Evolutionary conservation across 148 eudicot species (phyloP).

Genomic region (Heliamphora exappendiculata): DNA sequence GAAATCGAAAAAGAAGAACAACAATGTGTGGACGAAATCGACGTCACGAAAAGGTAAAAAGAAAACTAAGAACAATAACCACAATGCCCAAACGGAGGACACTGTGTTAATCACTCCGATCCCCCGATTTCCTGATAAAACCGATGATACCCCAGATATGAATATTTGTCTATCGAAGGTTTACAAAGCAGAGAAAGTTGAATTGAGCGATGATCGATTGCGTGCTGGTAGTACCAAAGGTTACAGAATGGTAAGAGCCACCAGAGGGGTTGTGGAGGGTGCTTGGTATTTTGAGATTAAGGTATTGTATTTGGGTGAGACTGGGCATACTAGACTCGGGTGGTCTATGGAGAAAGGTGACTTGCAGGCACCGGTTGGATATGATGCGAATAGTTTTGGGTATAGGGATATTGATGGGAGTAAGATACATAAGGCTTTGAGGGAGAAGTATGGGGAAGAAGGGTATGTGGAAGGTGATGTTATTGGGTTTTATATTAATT

Average conservation of each 20-base stretch:
- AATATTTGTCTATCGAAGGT: conserved; percentile 68
- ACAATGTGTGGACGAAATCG: conserved; percentile 56
- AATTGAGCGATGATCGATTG: conserved; percentile 76
- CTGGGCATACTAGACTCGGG: conserved; percentile 87
- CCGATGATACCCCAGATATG: conserved; percentile 55
- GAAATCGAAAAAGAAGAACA: conserved; percentile 45
- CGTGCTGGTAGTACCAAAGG: conserved; percentile 82
- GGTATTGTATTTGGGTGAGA: conserved; percentile 67
- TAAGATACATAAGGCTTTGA: conserved; percentile 88
- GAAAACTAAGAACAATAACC: conserved; percentile 34
- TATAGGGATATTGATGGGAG: conserved; percentile 95
- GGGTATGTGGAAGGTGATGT: conserved; percentile 93
- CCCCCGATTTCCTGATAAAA: conserved; percentile 64
- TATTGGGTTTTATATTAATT: conserved; percentile 81
- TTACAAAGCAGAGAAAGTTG: conserved; percentile 91
- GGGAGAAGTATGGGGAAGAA: conserved; percentile 83
- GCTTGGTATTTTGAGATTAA: conserved; percentile 93
- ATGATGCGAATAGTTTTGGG: conserved; percentile 84
- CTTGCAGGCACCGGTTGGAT: conserved; percentile 96
- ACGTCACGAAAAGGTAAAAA: conserved; percentile 57
- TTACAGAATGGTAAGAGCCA: conserved; percentile 96
- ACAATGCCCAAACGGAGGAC: conserved; percentile 29
- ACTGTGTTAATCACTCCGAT: conserved; percentile 55
- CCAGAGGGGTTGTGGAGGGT: conserved; percentile 75
- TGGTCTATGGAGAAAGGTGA: conserved; percentile 96